A percentile compares a stretch with the other conserved stretches of the same genome.
phyloP scores from a whole-genome alignment of 176 grass and related monocot species.

The Aegilops tauschii region DNA sequence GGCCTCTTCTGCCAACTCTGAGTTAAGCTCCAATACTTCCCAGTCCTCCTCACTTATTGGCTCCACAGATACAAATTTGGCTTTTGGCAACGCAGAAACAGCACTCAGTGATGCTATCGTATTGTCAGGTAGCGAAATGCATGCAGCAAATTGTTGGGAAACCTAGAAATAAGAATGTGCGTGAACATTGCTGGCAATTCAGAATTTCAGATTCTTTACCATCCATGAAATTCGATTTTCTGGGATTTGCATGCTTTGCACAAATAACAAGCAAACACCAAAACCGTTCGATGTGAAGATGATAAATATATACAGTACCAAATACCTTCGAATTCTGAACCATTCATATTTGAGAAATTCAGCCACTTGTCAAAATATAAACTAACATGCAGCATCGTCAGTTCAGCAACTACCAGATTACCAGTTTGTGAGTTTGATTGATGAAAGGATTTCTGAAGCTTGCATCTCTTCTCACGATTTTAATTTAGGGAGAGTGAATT shows the following conservation, averaged over 20 bases:
- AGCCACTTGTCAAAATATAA: neutral
- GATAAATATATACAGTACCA: neutral
- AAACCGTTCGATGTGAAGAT: neutral
- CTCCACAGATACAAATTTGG: conserved; percentile 11
- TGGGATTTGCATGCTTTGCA: neutral
- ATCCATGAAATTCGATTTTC: neutral
- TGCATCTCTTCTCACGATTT: neutral
- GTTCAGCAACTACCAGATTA: neutral
- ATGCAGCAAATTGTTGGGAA: conserved; percentile 1
- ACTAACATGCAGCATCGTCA: neutral
- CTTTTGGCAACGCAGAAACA: conserved; percentile 18
- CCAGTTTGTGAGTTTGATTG: neutral
- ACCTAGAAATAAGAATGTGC: neutral
- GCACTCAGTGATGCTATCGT: conserved; percentile 1
- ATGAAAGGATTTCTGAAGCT: neutral
- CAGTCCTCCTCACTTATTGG: conserved; percentile 13
- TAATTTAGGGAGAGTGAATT: neutral
- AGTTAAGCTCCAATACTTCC: conserved; percentile 15
- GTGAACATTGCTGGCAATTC: neutral
- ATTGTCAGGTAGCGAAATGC: neutral
- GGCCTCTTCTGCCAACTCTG: conserved; percentile 4
- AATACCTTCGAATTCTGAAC: neutral
- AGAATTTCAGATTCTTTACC: neutral
- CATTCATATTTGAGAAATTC: neutral
- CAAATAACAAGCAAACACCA: neutral